Evolutionary conservation across 768 basidiomycete genomes (phyloP).

Genomic region (Guyanaporus albipodus): DNA sequence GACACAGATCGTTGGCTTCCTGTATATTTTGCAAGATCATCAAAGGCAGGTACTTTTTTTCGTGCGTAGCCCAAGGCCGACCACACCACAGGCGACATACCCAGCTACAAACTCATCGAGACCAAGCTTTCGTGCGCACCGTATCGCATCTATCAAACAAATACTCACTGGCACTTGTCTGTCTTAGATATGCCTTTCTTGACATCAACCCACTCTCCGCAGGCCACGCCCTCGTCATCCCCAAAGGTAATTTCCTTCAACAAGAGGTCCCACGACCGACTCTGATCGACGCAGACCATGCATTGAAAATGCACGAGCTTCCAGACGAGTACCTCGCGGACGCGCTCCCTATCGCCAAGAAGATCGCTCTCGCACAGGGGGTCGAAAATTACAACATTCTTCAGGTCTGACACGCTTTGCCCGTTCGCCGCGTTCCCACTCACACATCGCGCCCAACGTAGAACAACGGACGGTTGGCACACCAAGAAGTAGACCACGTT

Average conservation of each 20-base stretch:
- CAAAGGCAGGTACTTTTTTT: constrained; percentile 52
- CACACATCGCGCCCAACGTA: constrained; percentile 15
- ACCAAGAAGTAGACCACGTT: constrained; percentile 77
- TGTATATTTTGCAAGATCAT: constrained; percentile 97
- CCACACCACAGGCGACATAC: constrained; percentile 68
- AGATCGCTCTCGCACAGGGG: constrained; percentile 75
- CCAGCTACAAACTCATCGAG: constrained; percentile 80
- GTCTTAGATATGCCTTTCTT: constrained; percentile 74
- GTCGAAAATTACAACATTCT: constrained; percentile 84
- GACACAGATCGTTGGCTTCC: constrained; percentile 46
- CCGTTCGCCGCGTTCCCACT: background rate
- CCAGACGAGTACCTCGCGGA: constrained; percentile 83
- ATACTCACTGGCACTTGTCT: too few relatives aligned
- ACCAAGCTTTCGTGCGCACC: constrained; percentile 61
- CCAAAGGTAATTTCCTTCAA: constrained; percentile 63
- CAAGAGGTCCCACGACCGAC: too few relatives aligned
- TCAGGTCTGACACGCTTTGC: constrained; percentile 37
- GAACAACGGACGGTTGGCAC: constrained; percentile 69
- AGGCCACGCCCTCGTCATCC: constrained; percentile 90
- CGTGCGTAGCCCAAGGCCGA: background rate
- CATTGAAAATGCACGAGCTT: constrained; percentile 79
- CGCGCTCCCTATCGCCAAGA: constrained; percentile 77
- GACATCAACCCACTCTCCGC: constrained; percentile 89
- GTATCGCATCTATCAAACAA: background rate
- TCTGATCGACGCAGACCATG: constrained; percentile 59